Base-by-base conservation (phyloP, 805 yeast species). In the Starmera pachycereana region DNA sequence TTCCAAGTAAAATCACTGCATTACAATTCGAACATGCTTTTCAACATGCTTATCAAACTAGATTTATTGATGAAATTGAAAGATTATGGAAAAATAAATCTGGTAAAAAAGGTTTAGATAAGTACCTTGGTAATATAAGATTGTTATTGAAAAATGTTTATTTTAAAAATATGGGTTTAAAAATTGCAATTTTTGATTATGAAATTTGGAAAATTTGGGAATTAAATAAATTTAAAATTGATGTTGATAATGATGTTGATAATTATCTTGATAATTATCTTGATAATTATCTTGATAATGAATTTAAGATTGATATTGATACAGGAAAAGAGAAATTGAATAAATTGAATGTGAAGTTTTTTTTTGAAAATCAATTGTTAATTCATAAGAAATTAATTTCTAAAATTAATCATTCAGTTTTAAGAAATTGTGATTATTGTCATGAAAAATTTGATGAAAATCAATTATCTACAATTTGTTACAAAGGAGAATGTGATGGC, bases 21-120 rank as follows among this genome's bases (percentile, higher is more conserved):
- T 58, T 86, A 38, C 89, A 78, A 44, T 85, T 85, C 57, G 95
- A 86, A 51, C 88, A 82, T 58, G 89, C 94, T 2, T 80, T 84
- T 75, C 95, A 85, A 49, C 92, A 84, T 56, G 65, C 79, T 1
- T 66, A 78, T 45, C 67, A 65, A 38, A 79, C 94, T 0, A 62
- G 87, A 32, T 85, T 76, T 51, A 74, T 84, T 4, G 52, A 58
- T 2, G 45, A 47, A 0, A 58, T 53, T 3, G 54, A 55, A 10
- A 56, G 80, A 38, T 53, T 74, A 10, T 58, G 66, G 2, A 63
- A 56, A 22, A 45, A 42, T 14, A 63, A 60, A 43, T 54, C 55
- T 5, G 56, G 65, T 12, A 72, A 74, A 0, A 54, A 63, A 35
- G 57, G 69, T 0, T 32, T 76, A 3, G 69, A 66, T 37, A 67